phyloP scores from a whole-genome alignment of 768 basidiomycete species.

The Amanita rubescens region DNA sequence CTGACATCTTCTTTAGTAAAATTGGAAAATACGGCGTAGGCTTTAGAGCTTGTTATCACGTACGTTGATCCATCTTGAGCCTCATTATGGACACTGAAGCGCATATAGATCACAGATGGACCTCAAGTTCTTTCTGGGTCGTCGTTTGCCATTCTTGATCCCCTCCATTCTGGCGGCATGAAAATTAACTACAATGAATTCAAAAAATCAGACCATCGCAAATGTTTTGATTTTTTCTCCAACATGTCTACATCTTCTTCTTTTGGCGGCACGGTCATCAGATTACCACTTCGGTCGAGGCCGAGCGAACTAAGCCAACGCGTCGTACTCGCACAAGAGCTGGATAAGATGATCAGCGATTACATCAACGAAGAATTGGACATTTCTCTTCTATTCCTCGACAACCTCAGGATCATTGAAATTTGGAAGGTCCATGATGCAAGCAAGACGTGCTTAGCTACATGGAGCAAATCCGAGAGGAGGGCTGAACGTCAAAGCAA shows the following conservation, averaged over 20 bases:
- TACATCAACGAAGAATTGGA: constrained; percentile 34
- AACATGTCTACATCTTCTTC: constrained; percentile 6
- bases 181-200: constrained; percentile 22
- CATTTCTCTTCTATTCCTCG: constrained; percentile 35
- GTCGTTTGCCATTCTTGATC: constrained; percentile 36
- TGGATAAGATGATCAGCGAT: constrained; percentile 30
- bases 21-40: constrained; percentile 49
- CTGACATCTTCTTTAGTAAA: constrained; percentile 25
- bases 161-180: constrained; percentile 27
- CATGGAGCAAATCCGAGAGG: constrained; percentile 10
- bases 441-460: constrained; percentile 16
- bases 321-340: constrained; percentile 22
- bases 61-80: constrained; percentile 14
- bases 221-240: constrained; percentile 23
- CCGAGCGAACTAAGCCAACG: constrained; percentile 28
- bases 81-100: not conserved
- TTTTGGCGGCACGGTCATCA: constrained; percentile 36
- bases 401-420: constrained; percentile 30
- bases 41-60: constrained; percentile 47
- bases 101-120: constrained; percentile 36
- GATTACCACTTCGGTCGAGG: constrained; percentile 35
- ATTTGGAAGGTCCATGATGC: constrained; percentile 27
- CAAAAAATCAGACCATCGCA: constrained; percentile 24
- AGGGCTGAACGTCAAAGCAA: not conserved
- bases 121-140: constrained; percentile 40